These are phyloP conservation scores for Chara braunii DNA, from an alignment of 139 green algal species.

Conservation along the genomic window DNA sequence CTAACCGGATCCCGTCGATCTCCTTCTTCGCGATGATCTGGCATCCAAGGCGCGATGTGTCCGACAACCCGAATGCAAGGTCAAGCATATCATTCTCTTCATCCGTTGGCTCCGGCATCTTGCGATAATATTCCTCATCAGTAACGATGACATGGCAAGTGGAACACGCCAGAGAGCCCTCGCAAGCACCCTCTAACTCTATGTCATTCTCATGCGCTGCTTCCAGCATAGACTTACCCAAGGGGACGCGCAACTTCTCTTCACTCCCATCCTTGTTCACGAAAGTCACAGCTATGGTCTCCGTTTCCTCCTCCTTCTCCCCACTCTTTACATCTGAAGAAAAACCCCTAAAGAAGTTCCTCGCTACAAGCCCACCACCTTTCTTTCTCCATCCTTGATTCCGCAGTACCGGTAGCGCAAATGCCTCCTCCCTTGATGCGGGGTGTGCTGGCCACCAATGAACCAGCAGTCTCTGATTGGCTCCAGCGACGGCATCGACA, in stretches of 20 bases:
- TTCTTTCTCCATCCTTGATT: too few species aligned
- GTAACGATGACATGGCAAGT: conserved; percentile 93
- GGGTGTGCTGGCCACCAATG: too few species aligned
- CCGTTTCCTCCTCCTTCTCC: too few species aligned
- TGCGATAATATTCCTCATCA: conserved; percentile 70
- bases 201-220: conserved; percentile 94
- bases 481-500: too few species aligned
- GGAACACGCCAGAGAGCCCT: conserved; percentile 92
- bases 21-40: conserved; percentile 83
- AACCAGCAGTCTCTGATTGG: too few species aligned
- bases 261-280: conserved; percentile 79
- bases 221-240: conserved; percentile 82
- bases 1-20: conserved; percentile 80
- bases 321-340: too few species aligned
- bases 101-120: conserved; percentile 78
- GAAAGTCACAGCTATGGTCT: conserved; percentile 83
- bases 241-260: conserved; percentile 60
- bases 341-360: too few species aligned
- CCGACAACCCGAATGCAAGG: conserved; percentile 92
- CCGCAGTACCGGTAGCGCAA: too few species aligned
- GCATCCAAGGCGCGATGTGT: conserved; percentile 92
- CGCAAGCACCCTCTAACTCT: conserved; percentile 94
- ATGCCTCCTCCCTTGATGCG: too few species aligned
- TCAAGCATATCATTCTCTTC: conserved; percentile 99
- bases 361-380: too few species aligned